Evolutionary conservation across 352 stramenopile genomes (phyloP), one percentile per base, ranked within the genome.

Genomic region (Phytophthora tentaculata): DNA sequence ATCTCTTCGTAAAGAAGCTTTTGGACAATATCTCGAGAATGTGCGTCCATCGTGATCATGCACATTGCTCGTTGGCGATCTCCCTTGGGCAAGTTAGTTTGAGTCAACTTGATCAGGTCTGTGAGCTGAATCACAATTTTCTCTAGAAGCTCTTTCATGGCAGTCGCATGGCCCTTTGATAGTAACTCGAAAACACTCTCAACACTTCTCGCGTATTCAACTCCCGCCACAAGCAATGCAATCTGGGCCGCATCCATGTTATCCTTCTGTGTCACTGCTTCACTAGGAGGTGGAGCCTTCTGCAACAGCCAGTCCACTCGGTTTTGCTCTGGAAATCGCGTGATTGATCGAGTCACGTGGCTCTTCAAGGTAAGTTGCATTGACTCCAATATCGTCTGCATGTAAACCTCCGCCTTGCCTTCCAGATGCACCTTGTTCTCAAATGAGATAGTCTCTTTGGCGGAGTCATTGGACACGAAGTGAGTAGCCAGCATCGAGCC

Each of bases 341-440:
- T 69, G 5, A 98, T 77, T 8, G 94, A 98, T 8, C 90, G 74
- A 13, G 81, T 84, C 17, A 98, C 81, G 56, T 97, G 97, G 9
- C 89, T 81, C 26, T 89, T 93, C 9, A 99, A 79, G 10, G 96
- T 96, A 6, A 66, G 55, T 51, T 97, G 97, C 81, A 98, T 97
- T 10, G 85, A 88, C 32, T 98, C 83, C 20, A 98, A 74, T 44
- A 98, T 70, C 7, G 82, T 94, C 60, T 98, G 92, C 65, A 99
- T 86, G 65, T 99, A 99, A 9, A 97, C 66, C 66, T 99, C 96
- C 17, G 98, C 95, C 83, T 99, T 99, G 10, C 97, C 97, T 48
- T 94, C 77, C 1, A 99, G 73, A 13, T 80, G 69, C 7, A 99
- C 80, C 5, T 82, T 83, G 16, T 80, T 81, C 60, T 98, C 93